A percentile compares a stretch with the other conserved stretches of the same genome.
Evolutionary conservation across 768 basidiomycete species (phyloP).

Genomic region (Hericium erinaceus): DNA sequence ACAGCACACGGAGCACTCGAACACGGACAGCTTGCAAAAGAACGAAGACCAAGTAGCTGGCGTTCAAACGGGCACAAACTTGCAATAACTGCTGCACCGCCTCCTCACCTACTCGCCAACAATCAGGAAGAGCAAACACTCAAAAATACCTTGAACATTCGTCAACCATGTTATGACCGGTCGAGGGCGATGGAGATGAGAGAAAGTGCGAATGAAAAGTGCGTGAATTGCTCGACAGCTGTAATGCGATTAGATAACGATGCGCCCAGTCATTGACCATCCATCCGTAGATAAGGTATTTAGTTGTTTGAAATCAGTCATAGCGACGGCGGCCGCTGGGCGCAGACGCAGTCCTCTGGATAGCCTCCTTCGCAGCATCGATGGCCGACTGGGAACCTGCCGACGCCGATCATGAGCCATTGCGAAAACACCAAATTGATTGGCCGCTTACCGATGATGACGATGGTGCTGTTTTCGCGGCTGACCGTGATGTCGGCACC

Average conservation of each 20-base stretch:
- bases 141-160: not conserved
- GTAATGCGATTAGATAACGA: not conserved
- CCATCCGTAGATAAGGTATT: constrained; percentile 2
- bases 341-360: constrained; percentile 42
- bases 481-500: constrained; percentile 89
- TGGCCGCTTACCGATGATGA: constrained; percentile 64
- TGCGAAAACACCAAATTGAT: not conserved
- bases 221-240: too few relatives aligned
- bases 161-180: too few relatives aligned
- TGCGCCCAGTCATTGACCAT: not conserved
- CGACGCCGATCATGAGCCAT: constrained; percentile 2
- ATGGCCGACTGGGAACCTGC: constrained; percentile 64
- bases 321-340: constrained; percentile 12
- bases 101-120: too few relatives aligned
- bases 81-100: too few relatives aligned
- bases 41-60: too few relatives aligned
- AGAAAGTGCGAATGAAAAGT: too few relatives aligned
- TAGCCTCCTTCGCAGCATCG: constrained; percentile 66
- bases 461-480: constrained; percentile 79
- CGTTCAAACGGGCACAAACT: too few relatives aligned
- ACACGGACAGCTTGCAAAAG: too few relatives aligned
- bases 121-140: not conserved
- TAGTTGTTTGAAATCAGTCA: not conserved
- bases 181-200: not conserved
- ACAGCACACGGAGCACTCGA: too few relatives aligned